These are phyloP conservation scores for Ophiocordyceps polyrhachis-furcata DNA, from an alignment of 2,329 filamentous ascomycete species.

Conservation along the genomic window DNA sequence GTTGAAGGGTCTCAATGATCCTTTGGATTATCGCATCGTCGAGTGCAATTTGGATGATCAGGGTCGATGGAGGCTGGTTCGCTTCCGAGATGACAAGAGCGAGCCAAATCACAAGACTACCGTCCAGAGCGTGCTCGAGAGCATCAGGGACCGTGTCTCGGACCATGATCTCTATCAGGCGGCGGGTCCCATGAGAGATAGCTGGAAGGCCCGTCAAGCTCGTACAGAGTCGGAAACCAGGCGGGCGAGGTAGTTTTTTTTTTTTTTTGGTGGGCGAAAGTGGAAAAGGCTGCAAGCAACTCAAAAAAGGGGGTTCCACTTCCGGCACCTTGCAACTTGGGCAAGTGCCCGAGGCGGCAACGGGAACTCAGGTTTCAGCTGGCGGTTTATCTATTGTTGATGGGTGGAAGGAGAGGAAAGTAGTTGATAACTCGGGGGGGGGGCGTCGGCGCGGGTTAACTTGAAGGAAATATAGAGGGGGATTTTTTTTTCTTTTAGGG, in stretches of 20 bases:
- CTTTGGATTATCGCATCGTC: conserved; percentile 72
- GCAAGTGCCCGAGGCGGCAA: no score
- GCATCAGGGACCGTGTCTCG: conserved; percentile 70
- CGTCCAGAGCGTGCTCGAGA: conserved; percentile 72
- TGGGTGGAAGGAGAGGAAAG: no score
- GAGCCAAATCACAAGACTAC: conserved; percentile 80
- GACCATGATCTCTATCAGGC: conserved; percentile 60
- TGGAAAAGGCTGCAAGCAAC: no score
- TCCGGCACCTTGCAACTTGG: no score
- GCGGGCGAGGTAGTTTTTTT: conserved; percentile 3
- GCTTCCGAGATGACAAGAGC: conserved; percentile 81
- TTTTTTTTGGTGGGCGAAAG: no score
- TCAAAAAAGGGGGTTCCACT: no score
- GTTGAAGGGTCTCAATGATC: conserved; percentile 53
- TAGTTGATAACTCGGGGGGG: no score
- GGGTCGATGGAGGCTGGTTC: conserved; percentile 66
- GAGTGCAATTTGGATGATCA: conserved; percentile 71
- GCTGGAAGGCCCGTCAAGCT: conserved; percentile 51
- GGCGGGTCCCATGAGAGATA: conserved; percentile 53
- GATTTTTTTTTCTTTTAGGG: no score
- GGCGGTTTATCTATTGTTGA: no score
- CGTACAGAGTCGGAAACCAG: conserved; percentile 10
- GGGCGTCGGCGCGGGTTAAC: no score
- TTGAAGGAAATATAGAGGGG: no score
- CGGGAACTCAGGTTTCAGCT: no score